Evolutionary conservation across 1,284 basidiomycete genomes (phyloP).

Genomic region (Cryptococcus deneoformans): DNA sequence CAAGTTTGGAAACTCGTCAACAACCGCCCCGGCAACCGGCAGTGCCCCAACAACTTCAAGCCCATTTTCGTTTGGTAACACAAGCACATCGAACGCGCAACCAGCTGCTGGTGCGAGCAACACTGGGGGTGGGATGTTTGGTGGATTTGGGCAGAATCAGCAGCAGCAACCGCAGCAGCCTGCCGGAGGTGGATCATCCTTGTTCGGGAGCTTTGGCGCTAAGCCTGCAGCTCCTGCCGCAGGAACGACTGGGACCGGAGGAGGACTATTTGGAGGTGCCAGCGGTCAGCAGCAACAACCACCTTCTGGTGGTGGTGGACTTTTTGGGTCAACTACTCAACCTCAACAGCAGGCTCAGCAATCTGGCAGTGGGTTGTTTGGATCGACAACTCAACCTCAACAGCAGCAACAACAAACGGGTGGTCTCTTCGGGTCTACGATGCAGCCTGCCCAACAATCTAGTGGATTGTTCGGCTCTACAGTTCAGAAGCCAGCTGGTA

Average conservation of each 20-base stretch:
- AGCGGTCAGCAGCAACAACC: conserved; percentile 22
- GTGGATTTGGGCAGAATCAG: conserved; percentile 3
- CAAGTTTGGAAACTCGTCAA: conserved; percentile 21
- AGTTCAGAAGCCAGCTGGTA: conserved; percentile 3
- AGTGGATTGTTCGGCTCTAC: conserved; percentile 9
- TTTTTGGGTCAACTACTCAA: conserved; percentile 16
- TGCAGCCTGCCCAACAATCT: conserved; percentile 1
- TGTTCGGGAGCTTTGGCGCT: conserved; percentile 18
- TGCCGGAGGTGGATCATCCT: conserved; percentile 9
- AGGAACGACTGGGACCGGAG: conserved; percentile 1
- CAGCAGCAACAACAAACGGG: conserved; percentile 6
- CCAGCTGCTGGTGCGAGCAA: conserved; percentile 6
- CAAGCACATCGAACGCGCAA: neutral
- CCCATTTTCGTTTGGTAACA: conserved; percentile 31
- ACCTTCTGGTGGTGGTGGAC: conserved; percentile 20
- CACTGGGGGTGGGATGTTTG: conserved; percentile 8
- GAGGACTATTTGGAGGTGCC: conserved; percentile 13
- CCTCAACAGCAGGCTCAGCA: conserved; percentile 32
- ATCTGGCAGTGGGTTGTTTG: conserved; percentile 18
- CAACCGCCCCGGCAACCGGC: conserved; percentile 18
- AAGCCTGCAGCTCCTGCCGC: conserved; percentile 8
- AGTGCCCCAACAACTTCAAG: conserved; percentile 16
- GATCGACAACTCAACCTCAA: conserved; percentile 7
- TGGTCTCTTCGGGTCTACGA: conserved; percentile 2
- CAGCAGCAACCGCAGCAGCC: conserved; percentile 4